Base-by-base conservation (phyloP, 441 rosid genomes). In the Arabidopsis hybrid region DNA sequence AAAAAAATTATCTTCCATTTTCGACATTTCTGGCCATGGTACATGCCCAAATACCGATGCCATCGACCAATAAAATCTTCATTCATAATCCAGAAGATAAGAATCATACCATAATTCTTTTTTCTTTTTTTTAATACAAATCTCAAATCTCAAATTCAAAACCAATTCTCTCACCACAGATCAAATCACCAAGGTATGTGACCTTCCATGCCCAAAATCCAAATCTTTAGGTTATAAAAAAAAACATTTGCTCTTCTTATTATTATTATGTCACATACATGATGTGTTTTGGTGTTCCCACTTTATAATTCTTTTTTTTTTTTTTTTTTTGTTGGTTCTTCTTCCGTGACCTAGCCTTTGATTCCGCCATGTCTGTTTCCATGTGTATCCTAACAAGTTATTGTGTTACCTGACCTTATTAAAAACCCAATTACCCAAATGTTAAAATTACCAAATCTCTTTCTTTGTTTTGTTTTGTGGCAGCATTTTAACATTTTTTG, bases 231-330 rank as follows among this genome's bases (percentile, higher is more conserved):
- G 56, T 51, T 62, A 10, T 51, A 45, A 32, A 56, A 55, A 50
- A 13, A 45, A 63, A 56, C 62, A 63, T 70, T 76, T 62, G 47
- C 75, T 67, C 50, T 69, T 50, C 71, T 8, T 63, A 76, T 46
- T 21, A n/a, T 39, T 65, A 50, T 72, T 65, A 70, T 82, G 86
- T 83, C 74, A 84, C 85, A 79, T 82, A 86, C 81, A 78, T 60
- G 34, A 31, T 68, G 64, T 68, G 52, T 47, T 47, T 17, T 7
- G 29, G 29, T 26, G 45, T 68, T 56, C 31, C 11, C 40, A 40
- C 16, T 67, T 65, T 38, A 60, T 60, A 36, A 59, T 46, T 63
- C 0, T 5, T 8, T 31, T 13, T 29, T 42, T 51, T 21, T 26
- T 53, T 8, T 26, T 31, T 31, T 26, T 11, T 40, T 12, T 16